phyloP scores from a whole-genome alignment of 352 stramenopile species.

The Phytophthora meadii region DNA sequence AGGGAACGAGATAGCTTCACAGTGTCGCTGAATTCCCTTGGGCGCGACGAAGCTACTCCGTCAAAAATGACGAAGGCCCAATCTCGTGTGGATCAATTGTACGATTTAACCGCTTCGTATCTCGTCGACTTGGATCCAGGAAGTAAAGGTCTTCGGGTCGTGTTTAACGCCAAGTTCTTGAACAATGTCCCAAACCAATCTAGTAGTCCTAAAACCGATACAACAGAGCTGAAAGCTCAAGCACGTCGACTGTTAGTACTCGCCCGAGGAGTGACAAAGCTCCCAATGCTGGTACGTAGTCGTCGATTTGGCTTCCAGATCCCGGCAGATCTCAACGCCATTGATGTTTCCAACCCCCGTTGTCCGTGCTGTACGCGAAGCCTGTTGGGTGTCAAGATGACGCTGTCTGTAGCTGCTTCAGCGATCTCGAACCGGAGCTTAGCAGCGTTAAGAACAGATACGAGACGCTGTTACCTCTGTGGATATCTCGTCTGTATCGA shows the following conservation, averaged over 20 bases:
- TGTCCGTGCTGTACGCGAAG: conserved; percentile 60
- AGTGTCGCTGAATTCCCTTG: conserved; percentile 29
- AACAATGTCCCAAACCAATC: background rate
- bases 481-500: conserved; percentile 38
- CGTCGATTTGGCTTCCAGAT: conserved; percentile 56
- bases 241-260: conserved; percentile 10
- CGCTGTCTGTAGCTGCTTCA: conserved; percentile 17
- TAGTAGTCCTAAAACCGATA: background rate
- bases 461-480: conserved; percentile 35
- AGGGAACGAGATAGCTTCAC: conserved; percentile 29
- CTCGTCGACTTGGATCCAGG: conserved; percentile 24
- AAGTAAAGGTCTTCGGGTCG: conserved; percentile 22
- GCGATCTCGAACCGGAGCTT: conserved; percentile 17
- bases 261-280: conserved; percentile 20
- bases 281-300: conserved; percentile 49
- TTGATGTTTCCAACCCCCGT: conserved; percentile 45
- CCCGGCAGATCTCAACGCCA: conserved; percentile 39
- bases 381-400: conserved; percentile 30
- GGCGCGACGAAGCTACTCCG: background rate
- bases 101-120: conserved; percentile 24
- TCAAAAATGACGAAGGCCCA: conserved; percentile 3
- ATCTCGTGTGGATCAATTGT: conserved; percentile 25
- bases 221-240: conserved; percentile 4
- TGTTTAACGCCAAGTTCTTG: conserved; percentile 32
- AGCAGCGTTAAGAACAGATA: conserved; percentile 12